Evolutionary conservation across 305 asterid species (phyloP).

Genomic region (Solanum hybrid): DNA sequence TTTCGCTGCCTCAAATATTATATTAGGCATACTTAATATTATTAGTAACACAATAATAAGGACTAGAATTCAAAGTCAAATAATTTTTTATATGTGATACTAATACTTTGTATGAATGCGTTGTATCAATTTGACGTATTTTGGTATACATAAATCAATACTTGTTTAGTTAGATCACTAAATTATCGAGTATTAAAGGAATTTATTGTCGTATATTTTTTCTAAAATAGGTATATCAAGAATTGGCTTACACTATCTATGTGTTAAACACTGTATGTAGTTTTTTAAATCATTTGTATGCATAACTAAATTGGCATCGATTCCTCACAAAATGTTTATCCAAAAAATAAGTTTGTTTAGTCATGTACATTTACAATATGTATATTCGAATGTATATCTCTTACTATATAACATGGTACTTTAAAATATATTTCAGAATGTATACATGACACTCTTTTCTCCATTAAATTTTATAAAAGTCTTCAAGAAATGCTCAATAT

Average conservation of each 20-base stretch:
- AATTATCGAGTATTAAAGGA: background rate
- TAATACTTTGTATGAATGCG: background rate
- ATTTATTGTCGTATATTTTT: too few species aligned
- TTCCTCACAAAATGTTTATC: background rate
- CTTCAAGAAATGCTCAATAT: background rate
- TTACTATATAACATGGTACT: background rate
- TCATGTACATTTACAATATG: background rate
- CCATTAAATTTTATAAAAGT: too few species aligned
- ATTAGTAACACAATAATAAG: background rate
- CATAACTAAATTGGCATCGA: background rate
- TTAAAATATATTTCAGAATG: too few species aligned
- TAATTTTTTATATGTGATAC: background rate
- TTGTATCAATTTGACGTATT: background rate
- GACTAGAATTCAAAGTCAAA: background rate
- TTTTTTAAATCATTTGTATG: background rate
- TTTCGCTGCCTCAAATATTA: background rate
- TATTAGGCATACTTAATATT: background rate
- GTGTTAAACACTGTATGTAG: background rate
- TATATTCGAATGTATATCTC: background rate
- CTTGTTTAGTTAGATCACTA: background rate
- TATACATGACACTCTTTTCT: background rate
- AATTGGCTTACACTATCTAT: background rate
- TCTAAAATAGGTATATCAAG: too few species aligned
- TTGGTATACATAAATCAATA: background rate
- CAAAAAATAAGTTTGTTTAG: background rate